Percentiles rank a stretch among this genome's conserved stretches.
These are phyloP conservation scores for Karstenula rhodostoma DNA, from an alignment of 2,329 filamentous ascomycete species.

Conservation along the genomic window DNA sequence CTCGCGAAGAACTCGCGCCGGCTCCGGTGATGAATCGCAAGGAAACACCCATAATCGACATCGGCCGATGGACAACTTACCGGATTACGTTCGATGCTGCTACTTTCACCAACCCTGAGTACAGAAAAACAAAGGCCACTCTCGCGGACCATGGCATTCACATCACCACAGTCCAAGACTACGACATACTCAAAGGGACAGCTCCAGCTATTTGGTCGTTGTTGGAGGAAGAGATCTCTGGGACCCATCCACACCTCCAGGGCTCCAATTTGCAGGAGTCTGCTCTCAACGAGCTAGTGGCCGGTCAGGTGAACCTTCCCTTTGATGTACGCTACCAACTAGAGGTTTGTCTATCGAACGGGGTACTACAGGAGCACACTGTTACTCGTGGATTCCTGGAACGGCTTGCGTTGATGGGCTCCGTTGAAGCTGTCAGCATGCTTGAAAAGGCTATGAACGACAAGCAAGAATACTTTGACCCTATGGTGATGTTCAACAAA, in stretches of 20 bases:
- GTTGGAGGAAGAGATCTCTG: constrained; percentile 40
- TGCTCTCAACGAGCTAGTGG: constrained; percentile 43
- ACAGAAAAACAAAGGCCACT: constrained; percentile 58
- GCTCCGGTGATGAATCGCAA: constrained; percentile 50
- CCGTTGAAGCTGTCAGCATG: constrained; percentile 66
- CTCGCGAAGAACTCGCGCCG: constrained; percentile 24
- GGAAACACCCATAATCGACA: constrained; percentile 63
- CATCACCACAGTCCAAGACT: constrained; percentile 54
- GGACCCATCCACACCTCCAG: constrained; percentile 33
- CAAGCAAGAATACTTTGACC: constrained; percentile 69
- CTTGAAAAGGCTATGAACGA: constrained; percentile 78
- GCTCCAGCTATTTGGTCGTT: constrained; percentile 33
- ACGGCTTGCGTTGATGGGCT: constrained; percentile 63
- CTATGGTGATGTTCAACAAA: constrained; percentile 74
- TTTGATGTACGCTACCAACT: constrained; percentile 88
- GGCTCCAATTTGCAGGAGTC: constrained; percentile 16
- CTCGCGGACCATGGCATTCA: constrained; percentile 78
- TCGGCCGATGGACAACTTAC: constrained; percentile 72
- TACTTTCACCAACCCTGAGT: constrained; percentile 43
- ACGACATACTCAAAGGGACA: constrained; percentile 48
- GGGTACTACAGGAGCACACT: constrained; percentile 77
- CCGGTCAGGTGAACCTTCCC: constrained; percentile 32
- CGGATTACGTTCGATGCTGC: constrained; percentile 56
- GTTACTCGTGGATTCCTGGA: constrained; percentile 73
- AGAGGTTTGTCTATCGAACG: constrained; percentile 88